Evolutionary conservation across 169 alveolate genomes (phyloP).

Genomic region (Cryptosporidium baileyi): DNA sequence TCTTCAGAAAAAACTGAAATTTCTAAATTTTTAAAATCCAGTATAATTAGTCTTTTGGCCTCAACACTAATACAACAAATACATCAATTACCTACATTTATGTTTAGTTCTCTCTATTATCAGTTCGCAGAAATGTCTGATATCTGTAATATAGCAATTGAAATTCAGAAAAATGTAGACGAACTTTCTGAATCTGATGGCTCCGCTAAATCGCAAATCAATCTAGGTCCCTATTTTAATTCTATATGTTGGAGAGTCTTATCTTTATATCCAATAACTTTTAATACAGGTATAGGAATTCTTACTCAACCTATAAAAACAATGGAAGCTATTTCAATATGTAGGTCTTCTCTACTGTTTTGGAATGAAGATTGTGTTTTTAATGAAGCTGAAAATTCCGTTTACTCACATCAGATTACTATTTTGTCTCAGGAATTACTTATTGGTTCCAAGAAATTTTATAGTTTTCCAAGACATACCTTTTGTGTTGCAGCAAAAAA

Average conservation of each 20-base stretch:
- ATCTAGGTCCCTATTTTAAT: conserved; percentile 24
- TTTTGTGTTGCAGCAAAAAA: conserved; percentile 45
- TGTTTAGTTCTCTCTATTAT: conserved; percentile 58
- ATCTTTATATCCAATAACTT: conserved; percentile 13
- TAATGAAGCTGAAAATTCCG: background rate
- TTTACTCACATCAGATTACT: conserved; percentile 7
- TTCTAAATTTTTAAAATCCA: background rate
- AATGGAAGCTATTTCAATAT: conserved; percentile 35
- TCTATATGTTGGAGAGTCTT: conserved; percentile 60
- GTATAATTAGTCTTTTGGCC: background rate
- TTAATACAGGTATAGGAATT: conserved; percentile 22
- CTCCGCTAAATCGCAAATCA: background rate
- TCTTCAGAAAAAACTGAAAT: background rate
- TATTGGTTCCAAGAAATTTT: conserved; percentile 13
- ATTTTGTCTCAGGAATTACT: conserved; percentile 62
- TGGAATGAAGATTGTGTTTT: conserved; percentile 13
- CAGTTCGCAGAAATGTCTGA: conserved; percentile 7
- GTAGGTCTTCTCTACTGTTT: conserved; percentile 21
- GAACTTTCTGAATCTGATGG: background rate
- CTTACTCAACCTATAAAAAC: conserved; percentile 52
- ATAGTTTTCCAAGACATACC: conserved; percentile 2
- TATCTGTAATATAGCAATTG: background rate
- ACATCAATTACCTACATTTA: conserved; percentile 6
- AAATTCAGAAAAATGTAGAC: conserved; percentile 3
- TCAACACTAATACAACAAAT: conserved; percentile 9